Percentiles rank a stretch among this genome's conserved stretches.
Conservation (phyloP, 176 grass and related monocot genomes). For the Zea mays region Zm-B73-REFERENCE-NAM-5.0 NC_050104.1:81850001-81850500, state of each 20-base stretch:
- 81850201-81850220: background rate
- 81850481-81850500: no score
- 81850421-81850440: no score
- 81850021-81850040: background rate
- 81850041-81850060: slow-evolving; percentile 6
- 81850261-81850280: background rate
- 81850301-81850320: no score
- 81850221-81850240: background rate
- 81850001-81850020: background rate
- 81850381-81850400: no score
- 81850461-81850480: no score
- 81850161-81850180: background rate
- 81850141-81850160: background rate
- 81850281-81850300: no score
- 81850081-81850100: background rate
- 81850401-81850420: no score
- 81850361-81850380: no score
- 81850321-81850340: no score
- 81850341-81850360: no score
- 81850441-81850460: no score
- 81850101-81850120: background rate
- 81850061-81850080: background rate
- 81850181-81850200: background rate
- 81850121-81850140: background rate
- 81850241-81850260: background rate